Percentiles rank a stretch among this genome's conserved stretches.
phyloP scores from a whole-genome alignment of 1,139 yeast genomes.

The Candida labiduridarum region DNA sequence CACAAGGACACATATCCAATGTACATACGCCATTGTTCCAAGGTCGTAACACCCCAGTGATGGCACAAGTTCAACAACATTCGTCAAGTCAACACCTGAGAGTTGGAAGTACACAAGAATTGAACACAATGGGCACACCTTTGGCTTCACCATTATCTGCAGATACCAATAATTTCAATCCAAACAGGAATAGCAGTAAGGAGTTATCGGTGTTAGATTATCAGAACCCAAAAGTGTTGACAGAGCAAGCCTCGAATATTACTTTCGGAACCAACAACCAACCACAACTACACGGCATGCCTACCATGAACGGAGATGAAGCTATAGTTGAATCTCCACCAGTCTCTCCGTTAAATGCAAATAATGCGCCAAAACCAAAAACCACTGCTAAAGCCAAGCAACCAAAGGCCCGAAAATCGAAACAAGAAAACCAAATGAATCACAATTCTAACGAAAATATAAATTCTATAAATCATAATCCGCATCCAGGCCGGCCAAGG shows the following conservation, averaged over 20 bases:
- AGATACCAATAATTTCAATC: slow-evolving; percentile 5
- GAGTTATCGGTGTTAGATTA: slow-evolving; percentile 8
- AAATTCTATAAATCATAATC: slow-evolving; percentile 10
- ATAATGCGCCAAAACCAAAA: slow-evolving; percentile 1
- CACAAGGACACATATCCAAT: neutral
- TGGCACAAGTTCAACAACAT: neutral
- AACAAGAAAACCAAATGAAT: slow-evolving; percentile 1
- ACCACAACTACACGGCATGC: neutral
- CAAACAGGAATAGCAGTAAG: slow-evolving; percentile 1
- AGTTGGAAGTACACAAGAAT: slow-evolving; percentile 1
- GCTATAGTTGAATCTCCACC: slow-evolving; percentile 8
- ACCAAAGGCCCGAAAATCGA: slow-evolving; percentile 2
- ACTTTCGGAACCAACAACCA: slow-evolving; percentile 1
- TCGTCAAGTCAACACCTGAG: slow-evolving; percentile 1
- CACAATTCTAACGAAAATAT: neutral
- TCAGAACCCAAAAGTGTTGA: slow-evolving; percentile 7
- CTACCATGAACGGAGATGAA: neutral
- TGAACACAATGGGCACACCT: slow-evolving; percentile 6
- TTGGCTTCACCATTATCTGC: slow-evolving; percentile 14
- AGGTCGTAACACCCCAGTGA: slow-evolving; percentile 2
- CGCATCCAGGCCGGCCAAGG: slow-evolving; percentile 17
- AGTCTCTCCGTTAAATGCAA: slow-evolving; percentile 9
- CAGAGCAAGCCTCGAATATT: slow-evolving; percentile 11
- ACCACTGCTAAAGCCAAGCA: neutral
- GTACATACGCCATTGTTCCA: slow-evolving; percentile 4